Evolutionary conservation across 1,284 basidiomycete genomes (phyloP), one percentile per base, ranked within the genome.

Genomic region (Rhodotorula mucilaginosa): DNA sequence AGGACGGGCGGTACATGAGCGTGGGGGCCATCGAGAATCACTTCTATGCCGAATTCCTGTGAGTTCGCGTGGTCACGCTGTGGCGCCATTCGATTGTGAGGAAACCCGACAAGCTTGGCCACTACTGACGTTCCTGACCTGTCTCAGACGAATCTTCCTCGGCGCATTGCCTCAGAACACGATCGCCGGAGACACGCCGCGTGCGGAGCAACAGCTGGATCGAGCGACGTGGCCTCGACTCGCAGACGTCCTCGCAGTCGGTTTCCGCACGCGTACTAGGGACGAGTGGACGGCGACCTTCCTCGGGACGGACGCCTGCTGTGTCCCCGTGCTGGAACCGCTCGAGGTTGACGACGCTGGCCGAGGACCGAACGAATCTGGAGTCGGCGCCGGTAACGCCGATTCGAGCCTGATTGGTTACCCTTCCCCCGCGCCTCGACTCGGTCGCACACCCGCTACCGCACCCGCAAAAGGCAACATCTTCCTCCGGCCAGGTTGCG

Each of bases 301-400:
- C 78, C 83, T 79, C 87, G 89, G 85, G 46, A 89, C 87, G 13
- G 91, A 93, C 73, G 88, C 90, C 13, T 93, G 91, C 79, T 85
- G 85, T 7, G 83, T 90, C 10, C 90, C 91, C 0, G 89, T 93
- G 23, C 83, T 92, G 26, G 73, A 75, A 0, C 72, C 77, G 19
- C 74, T 79, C 61, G 79, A 81, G 60, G 68, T 80, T 73, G 63
- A 80, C 74, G 19, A 70, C 71, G 21, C 62, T 47, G 49, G 78
- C 65, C 48, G 62, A 61, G 64, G 79, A 65, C n/a, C 69, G 59
- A 26, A 72, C 65, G 39, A 72, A 59, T n/a, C 67, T 21, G 29
- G 73, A 63, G 7, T 65, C 58, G 18, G 69, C 5, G 23, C 73
- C 15, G 34, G 64, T 1, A 26, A n/a, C 5, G 70, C 71, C 39